Evolutionary conservation across 306 rosid genomes (phyloP).

Genomic region (Arachis stenosperma): DNA sequence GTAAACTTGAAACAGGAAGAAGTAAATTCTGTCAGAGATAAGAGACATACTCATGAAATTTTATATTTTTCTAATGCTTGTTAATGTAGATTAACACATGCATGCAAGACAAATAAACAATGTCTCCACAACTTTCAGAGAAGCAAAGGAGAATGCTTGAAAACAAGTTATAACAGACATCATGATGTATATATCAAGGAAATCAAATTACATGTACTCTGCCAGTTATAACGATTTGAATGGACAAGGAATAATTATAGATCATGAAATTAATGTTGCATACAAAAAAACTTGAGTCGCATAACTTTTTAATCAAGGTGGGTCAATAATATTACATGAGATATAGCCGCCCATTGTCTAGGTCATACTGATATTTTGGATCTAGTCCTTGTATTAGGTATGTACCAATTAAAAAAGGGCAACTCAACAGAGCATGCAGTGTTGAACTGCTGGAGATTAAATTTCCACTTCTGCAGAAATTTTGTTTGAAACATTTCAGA

Average conservation of each 20-base stretch:
- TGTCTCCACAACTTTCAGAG: not conserved
- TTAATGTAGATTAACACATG: too few relatives aligned
- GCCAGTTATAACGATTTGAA: not conserved
- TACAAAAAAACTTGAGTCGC: not conserved
- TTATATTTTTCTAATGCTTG: not conserved
- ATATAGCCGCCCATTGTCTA: not conserved
- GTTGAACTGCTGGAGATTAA: not conserved
- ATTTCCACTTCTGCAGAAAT: not conserved
- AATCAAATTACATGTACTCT: not conserved
- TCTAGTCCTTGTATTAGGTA: conserved; percentile 12
- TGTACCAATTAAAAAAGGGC: not conserved
- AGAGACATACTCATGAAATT: not conserved
- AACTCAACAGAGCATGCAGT: conserved; percentile 17
- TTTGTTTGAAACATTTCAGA: conserved; percentile 17
- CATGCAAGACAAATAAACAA: not conserved
- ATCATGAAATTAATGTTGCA: not conserved
- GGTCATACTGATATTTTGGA: conserved; percentile 10
- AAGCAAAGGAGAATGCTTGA: conserved; percentile 2
- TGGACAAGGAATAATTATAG: not conserved
- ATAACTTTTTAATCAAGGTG: not conserved
- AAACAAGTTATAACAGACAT: conserved; percentile 19
- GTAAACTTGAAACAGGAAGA: not conserved
- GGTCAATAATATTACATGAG: not conserved
- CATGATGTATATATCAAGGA: not conserved
- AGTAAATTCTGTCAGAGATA: conserved; percentile 1